Base-by-base conservation (phyloP, 345 rosid genomes). In the Chamaenerion angustifolium region DNA sequence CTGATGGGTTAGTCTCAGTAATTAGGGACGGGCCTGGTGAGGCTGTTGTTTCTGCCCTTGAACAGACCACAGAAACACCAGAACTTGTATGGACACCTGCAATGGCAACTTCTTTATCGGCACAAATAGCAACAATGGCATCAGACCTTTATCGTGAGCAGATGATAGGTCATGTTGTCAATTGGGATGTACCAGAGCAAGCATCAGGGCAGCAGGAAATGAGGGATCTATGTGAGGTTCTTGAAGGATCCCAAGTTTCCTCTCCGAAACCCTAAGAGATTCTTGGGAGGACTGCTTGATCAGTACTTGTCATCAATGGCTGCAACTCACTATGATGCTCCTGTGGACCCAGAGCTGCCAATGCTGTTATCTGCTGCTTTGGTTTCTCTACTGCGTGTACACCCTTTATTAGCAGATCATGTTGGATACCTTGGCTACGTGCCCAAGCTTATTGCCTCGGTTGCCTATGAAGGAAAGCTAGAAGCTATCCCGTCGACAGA, bases 21-120 rank as follows among this genome's bases (percentile, higher is more conserved):
- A 82, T 92, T 48, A 81, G 93, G 72, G 98, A 92, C 71, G 98
- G 98, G 42, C 98, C 98, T 51, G 98, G 98, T 45, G 98, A 92
- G 72, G 82, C 95, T 63, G 98, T 84, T 59, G 83, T 92, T 46
- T 79, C 80, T 64, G 83, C 83, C 4, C 82, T 92, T 61, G 98
- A 92, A 49, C 89, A 76, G 66, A 92, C 94, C 18, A 80, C 95
- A 16, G 98, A 92, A 70, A 87, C 98, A 11, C 96, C 96, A 64
- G 95, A 92, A 73, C 95, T 92, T 62, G 98, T 92, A 48, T 92
- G 98, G 98, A 92, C 98, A 59, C 93, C 96, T 44, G 98, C 96
- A 45, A 92, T 92, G 96, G 95, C 96, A 37, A 79, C 98, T 71
- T 92, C 96, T 60, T 74, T 87, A 63, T 80, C 98, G 50, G 98